Evolutionary conservation across 257 asterid genomes (phyloP).

Genomic region (Solanum sitiens): DNA sequence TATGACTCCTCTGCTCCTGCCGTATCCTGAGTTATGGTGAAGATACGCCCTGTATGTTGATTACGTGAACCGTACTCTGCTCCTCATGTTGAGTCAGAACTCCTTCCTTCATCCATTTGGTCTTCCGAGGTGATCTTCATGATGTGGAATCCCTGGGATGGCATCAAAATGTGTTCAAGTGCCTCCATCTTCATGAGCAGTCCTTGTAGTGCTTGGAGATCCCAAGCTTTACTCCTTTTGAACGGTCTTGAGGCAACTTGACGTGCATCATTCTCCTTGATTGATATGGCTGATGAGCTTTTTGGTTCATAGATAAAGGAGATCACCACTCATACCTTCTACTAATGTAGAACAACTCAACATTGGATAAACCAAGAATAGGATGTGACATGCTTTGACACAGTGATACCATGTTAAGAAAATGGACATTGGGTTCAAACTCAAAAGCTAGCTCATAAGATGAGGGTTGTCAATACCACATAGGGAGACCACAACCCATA

Average conservation of each 20-base stretch:
- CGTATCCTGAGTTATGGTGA: not conserved
- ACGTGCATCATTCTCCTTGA: not conserved
- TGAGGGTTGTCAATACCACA: not conserved
- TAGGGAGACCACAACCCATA: not conserved
- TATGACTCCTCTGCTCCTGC: not conserved
- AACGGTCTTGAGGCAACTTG: not conserved
- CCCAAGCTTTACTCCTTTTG: not conserved
- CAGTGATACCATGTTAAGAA: not conserved
- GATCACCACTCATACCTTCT: not conserved
- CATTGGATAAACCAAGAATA: not conserved
- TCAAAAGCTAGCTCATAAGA: not conserved
- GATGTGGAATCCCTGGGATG: not conserved
- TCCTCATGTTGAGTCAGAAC: not conserved
- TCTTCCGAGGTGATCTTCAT: not conserved
- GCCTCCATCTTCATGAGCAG: not conserved
- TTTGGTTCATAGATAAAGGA: not conserved
- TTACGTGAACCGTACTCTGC: not conserved
- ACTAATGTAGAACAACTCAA: not conserved
- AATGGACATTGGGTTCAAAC: not conserved
- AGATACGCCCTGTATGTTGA: not conserved
- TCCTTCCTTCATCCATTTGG: not conserved
- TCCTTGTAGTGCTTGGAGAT: not conserved
- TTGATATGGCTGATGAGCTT: not conserved
- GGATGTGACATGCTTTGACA: not conserved
- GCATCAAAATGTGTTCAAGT: not conserved